phyloP scores from a whole-genome alignment of 2,329 filamentous ascomycete genomes.

The Claviceps sorghi region DNA sequence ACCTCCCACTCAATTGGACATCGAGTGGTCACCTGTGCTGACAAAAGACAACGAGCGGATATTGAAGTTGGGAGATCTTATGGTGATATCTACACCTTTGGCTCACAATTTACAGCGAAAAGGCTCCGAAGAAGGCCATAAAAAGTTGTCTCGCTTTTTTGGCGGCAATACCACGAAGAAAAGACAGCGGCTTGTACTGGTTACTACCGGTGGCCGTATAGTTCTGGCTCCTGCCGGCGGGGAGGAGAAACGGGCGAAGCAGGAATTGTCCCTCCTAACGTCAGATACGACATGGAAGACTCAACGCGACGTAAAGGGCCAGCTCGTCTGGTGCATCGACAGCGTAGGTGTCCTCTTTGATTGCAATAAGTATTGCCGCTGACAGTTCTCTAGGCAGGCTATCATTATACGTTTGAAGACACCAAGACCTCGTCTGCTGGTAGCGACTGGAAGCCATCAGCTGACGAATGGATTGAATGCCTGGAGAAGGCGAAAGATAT shows the following conservation, averaged over 20 bases:
- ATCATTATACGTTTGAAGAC: constrained; percentile 89
- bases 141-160: constrained; percentile 89
- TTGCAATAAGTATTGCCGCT: not conserved
- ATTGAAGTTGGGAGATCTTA: constrained; percentile 78
- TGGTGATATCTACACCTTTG: constrained; percentile 67
- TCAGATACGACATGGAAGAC: constrained; percentile 66
- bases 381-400: constrained; percentile 53
- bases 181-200: constrained; percentile 81
- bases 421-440: constrained; percentile 50
- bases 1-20: constrained; percentile 90
- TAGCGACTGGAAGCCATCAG: constrained; percentile 51
- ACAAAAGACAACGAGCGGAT: constrained; percentile 87
- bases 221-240: constrained; percentile 82
- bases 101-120: constrained; percentile 60
- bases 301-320: constrained; percentile 72
- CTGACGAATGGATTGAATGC: constrained; percentile 84
- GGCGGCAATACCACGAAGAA: constrained; percentile 85
- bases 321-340: constrained; percentile 80
- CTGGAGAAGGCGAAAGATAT: constrained; percentile 77
- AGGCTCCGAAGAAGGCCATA: constrained; percentile 58
- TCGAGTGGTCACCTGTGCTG: constrained; percentile 95
- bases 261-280: constrained; percentile 71
- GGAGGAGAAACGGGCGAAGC: constrained; percentile 89
- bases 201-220: constrained; percentile 81
- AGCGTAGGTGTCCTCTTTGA: constrained; percentile 50